Conservation (phyloP, 2,329 filamentous ascomycete genomes). For the Penicillium aurantiogriseum region DNA sequence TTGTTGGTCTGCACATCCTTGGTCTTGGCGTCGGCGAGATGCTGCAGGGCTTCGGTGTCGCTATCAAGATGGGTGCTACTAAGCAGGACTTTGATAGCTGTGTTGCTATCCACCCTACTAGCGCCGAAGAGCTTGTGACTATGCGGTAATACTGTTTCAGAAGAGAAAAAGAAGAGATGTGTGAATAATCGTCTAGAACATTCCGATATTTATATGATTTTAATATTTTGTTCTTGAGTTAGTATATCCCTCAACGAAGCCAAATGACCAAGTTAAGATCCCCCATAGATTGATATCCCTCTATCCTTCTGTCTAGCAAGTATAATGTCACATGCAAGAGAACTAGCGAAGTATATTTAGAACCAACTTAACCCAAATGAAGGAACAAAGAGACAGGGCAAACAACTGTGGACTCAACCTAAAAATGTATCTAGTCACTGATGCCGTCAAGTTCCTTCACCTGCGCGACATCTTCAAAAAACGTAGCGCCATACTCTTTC, state of each 20-base stretch:
- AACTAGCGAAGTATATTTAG: background rate
- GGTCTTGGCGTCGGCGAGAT: slow-evolving; percentile 58
- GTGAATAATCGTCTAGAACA: slow-evolving; percentile 5
- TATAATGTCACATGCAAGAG: no score
- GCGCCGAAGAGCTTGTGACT: slow-evolving; percentile 69
- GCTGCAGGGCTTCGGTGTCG: slow-evolving; percentile 73
- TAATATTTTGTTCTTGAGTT: background rate
- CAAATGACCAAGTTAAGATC: background rate
- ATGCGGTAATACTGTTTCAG: slow-evolving; percentile 35
- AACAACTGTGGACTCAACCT: no score
- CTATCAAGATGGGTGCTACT: slow-evolving; percentile 75
- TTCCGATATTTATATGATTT: background rate
- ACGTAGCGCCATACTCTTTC: background rate
- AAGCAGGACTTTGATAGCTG: slow-evolving; percentile 75
- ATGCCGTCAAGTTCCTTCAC: background rate
- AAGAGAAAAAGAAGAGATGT: background rate
- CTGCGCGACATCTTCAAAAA: background rate
- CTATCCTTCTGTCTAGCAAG: background rate
- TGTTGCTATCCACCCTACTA: slow-evolving; percentile 75
- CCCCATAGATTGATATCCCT: background rate
- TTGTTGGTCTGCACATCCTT: slow-evolving; percentile 53
- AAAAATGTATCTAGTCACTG: no score
- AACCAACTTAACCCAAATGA: background rate
- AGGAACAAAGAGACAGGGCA: background rate
- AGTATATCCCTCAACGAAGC: no score